Evolutionary conservation across 2,329 filamentous ascomycete genomes (phyloP), one percentile per base, ranked within the genome.

Genomic region (Penicillium hordei): DNA sequence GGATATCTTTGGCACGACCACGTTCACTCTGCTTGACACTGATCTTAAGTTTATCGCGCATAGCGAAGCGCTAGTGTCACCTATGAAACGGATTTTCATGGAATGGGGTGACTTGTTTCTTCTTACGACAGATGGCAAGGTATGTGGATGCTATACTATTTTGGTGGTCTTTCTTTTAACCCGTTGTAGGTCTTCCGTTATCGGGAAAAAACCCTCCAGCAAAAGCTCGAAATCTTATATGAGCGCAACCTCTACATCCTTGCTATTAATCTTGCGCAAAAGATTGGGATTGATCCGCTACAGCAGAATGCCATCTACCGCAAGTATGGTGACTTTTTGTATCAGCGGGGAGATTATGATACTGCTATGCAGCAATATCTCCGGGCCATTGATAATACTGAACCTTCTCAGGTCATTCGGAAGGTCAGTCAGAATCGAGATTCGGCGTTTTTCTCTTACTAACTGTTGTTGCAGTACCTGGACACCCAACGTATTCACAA

Each of bases 341-440:
- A 99, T 69, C 91, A 95, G 64, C 96, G 96, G 69, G 91, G 90
- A 5, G 93, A 97, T 70, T 99, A 93, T 70, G 94, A 99, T 70
- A 94, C 90, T 7, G 93, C 95, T n/a, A 99, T 99, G 95, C 89
- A 95, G 68, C 94, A 97, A 73, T 99, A 99, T 71, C 86, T 99
- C 61, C 89, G 91, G 66, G 93, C 95, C 0, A 97, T 99, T 59
- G 93, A 97, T 70, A 94, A 91, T 58, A 97, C 93, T 0, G 93
- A 97, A 68, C 93, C 93, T 7, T 97, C 93, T 1, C 93, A 97
- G 70, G 91, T 97, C 46, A 97, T 97, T 69, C 85, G 93, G 67
- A 97, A 96, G 79, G 89, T 90, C 70, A 27, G 61, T 48, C 9
- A 25, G 13, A 21, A 9, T 4, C 2, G 12, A 46, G 4, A 13